Evolutionary conservation across 495 filamentous ascomycete genomes (phyloP), one percentile per base, ranked within the genome.

Genomic region (Podospora conica): DNA sequence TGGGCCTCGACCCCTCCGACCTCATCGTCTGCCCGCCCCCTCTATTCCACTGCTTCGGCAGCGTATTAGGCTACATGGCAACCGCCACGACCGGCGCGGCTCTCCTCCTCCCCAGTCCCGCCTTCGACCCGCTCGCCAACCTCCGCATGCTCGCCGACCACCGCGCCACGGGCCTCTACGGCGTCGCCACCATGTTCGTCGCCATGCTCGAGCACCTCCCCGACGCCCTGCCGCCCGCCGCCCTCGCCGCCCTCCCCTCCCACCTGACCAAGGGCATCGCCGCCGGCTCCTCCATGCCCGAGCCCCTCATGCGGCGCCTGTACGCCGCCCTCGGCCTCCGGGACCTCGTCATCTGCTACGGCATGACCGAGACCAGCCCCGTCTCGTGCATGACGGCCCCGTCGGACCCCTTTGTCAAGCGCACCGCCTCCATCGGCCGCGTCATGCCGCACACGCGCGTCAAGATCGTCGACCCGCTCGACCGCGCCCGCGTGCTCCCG

Each of bases 351-450:
- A 97, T 97, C 70, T 97, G 95, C 80, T 98, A 98, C 76, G 95
- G 93, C 48, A 98, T 98, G 95, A 98, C 95, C 15, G 95, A 98
- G 77, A 98, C 95, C 0, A 88, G 86, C 58, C 95, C 95, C n/a
- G 93, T 96, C 0, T 90, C 86, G 53, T 86, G 85, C 56, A 97
- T 97, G 94, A 98, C 94, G 0, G 84, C 89, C 0, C 94, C 90
- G 0, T 78, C 87, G 53, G 95, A 97, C 72, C 88, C 93, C 1
- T 79, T 94, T 6, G 84, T 84, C n/a, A 91, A 92, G 72, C 81
- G 95, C 9, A 87, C 94, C 31, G 81, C 86, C 53, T 90, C 83
- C 15, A 91, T 97, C 0, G 95, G 95, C 0, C 77, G 83, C 29
- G 80, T 89, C 0, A 85, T 97, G 77, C 92, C 93, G 21, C 92